Base-by-base conservation (phyloP, 1,284 basidiomycete genomes). In the Kalmanozyma brasiliensis region DNA sequence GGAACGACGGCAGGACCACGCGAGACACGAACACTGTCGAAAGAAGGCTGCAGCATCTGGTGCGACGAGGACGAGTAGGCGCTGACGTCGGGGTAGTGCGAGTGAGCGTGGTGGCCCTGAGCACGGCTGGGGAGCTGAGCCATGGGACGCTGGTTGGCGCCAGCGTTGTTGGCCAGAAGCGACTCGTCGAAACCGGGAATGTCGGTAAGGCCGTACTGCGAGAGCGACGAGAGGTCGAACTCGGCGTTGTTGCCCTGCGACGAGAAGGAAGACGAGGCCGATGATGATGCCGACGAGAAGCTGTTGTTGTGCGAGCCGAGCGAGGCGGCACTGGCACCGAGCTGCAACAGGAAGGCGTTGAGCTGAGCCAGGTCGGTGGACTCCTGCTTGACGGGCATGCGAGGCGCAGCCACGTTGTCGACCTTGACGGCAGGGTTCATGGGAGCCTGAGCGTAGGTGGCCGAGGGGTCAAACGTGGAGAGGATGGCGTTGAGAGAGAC, bases 381-480 rank as follows among this genome's bases (percentile, higher is more conserved):
- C 40, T 69, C 56, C 49, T 69, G 66, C 42, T 84, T 79, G 74
- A 87, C 88, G 1, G 86, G 87, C 9, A 35, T 20, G 19, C 61
- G 60, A 19, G 46, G 40, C 17, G 49, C 42, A 14, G 29, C 17
- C 16, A 11, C 22, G 23, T 32, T 19, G 20, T 64, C 61, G 32
- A 34, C 37, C 48, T 62, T 62, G 34, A 52, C 33, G 29, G 48
- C 44, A 7, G 48, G 42, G 44, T 62, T 68, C 30, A 32, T n/a
- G 19, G 51, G 44, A 9, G 46, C 42, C 20, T 59, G 63, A 2
- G 13, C 8, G 49, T 42, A 53, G 8, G 45, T 36, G 6, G 71
- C 43, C 2, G 46, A 47, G 8, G 53, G 43, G 20, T 62, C 64
- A 30, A 74, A 63, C 30, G 67, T 65, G 20, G 63, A 63, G 16